Percentiles rank a stretch among this genome's conserved stretches.
phyloP scores from a whole-genome alignment of 148 eudicot species.

The Agrostemma githago region DNA sequence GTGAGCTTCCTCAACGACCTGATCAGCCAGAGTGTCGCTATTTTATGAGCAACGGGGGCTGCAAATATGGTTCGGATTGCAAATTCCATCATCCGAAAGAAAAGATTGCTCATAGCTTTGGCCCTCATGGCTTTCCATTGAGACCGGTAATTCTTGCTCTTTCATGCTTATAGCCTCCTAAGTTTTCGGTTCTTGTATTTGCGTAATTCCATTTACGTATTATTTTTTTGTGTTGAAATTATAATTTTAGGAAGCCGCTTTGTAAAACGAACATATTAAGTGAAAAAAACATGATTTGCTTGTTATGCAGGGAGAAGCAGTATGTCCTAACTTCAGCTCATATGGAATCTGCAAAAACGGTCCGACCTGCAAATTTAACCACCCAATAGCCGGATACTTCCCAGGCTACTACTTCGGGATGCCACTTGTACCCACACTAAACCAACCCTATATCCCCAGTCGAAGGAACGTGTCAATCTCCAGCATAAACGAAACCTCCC shows the following conservation, averaged over 20 bases:
- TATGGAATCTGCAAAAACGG: slow-evolving; percentile 62
- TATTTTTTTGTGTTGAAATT: no score
- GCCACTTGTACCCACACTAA: slow-evolving; percentile 25
- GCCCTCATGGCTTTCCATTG: slow-evolving; percentile 76
- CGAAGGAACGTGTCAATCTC: slow-evolving; percentile 24
- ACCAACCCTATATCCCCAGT: slow-evolving; percentile 27
- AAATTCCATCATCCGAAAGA: slow-evolving; percentile 73
- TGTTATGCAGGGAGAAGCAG: slow-evolving; percentile 45
- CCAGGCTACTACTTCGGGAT: slow-evolving; percentile 30
- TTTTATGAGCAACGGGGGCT: slow-evolving; percentile 61
- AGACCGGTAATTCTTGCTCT: slow-evolving; percentile 53
- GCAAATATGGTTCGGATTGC: slow-evolving; percentile 75
- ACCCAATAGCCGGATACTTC: slow-evolving; percentile 46
- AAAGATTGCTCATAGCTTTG: slow-evolving; percentile 36
- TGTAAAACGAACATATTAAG: no score
- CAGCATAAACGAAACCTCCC: slow-evolving; percentile 25
- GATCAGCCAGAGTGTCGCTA: slow-evolving; percentile 68
- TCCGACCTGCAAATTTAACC: slow-evolving; percentile 58
- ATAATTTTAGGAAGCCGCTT: no score
- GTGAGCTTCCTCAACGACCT: slow-evolving; percentile 50
- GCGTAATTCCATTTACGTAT: no score
- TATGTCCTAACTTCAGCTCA: slow-evolving; percentile 40
- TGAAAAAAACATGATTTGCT: not conserved
- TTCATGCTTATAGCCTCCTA: not conserved
- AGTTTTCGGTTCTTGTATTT: not conserved